phyloP scores from a whole-genome alignment of 2,329 filamentous ascomycete genomes.

The Pleomassaria siparia region DNA sequence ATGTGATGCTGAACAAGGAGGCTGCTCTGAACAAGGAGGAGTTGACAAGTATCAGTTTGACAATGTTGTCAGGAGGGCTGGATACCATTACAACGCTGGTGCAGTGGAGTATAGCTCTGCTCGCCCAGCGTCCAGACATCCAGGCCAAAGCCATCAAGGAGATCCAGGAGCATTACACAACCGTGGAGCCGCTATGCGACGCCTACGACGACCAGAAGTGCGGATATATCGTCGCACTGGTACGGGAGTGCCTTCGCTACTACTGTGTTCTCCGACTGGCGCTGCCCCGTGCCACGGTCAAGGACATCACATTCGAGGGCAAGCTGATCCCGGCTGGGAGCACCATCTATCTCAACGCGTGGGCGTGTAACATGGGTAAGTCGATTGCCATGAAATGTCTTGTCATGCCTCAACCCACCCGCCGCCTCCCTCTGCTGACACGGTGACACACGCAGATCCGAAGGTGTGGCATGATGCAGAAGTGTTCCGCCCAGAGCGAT shows the following conservation, averaged over 20 bases:
- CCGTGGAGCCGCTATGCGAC: conserved; percentile 60
- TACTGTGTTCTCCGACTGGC: conserved; percentile 65
- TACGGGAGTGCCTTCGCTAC: conserved; percentile 62
- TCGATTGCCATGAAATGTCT: too few relatives aligned
- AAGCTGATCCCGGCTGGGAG: conserved; percentile 63
- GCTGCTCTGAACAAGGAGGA: conserved; percentile 64
- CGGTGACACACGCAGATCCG: conserved; percentile 44
- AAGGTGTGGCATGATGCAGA: conserved; percentile 61
- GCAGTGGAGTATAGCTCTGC: conserved; percentile 64
- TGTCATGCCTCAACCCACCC: neutral
- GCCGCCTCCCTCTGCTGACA: neutral
- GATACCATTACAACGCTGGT: conserved; percentile 68
- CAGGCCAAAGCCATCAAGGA: conserved; percentile 61
- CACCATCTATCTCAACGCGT: conserved; percentile 66
- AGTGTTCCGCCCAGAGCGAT: conserved; percentile 62
- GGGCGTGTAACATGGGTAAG: conserved; percentile 69
- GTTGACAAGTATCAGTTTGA: conserved; percentile 65
- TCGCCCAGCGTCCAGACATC: conserved; percentile 62
- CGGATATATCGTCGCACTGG: conserved; percentile 63
- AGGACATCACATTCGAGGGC: conserved; percentile 61
- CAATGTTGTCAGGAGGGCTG: conserved; percentile 68
- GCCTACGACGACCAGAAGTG: conserved; percentile 65
- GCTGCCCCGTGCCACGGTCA: conserved; percentile 63
- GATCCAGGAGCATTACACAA: conserved; percentile 57
- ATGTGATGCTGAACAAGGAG: conserved; percentile 65